A percentile compares a stretch with the other conserved stretches of the same genome.
Conservation (phyloP, 805 yeast species). For the Sugiyamaella boreocaroliniensis region DNA sequence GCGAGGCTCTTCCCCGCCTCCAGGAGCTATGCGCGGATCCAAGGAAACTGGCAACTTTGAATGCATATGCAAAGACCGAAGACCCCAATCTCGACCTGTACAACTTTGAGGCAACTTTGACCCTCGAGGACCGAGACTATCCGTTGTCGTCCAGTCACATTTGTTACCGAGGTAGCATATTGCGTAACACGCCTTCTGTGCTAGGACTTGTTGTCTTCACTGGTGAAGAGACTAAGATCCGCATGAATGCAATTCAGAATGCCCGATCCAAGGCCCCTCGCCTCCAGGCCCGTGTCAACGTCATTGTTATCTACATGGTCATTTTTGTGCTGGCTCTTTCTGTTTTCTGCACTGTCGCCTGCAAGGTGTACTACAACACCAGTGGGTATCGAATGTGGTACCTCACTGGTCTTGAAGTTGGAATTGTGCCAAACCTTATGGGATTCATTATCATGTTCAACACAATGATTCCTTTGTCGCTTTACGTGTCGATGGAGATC, state of each 20-base stretch:
- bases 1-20: slow-evolving; percentile 58
- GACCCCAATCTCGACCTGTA: slow-evolving; percentile 90
- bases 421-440: slow-evolving; percentile 85
- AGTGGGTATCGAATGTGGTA: slow-evolving; percentile 60
- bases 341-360: slow-evolving; percentile 75
- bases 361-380: slow-evolving; percentile 45
- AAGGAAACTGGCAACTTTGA: slow-evolving; percentile 34
- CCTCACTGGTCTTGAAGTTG: slow-evolving; percentile 62
- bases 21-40: slow-evolving; percentile 46
- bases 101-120: slow-evolving; percentile 70
- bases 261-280: slow-evolving; percentile 93
- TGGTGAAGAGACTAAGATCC: slow-evolving; percentile 91
- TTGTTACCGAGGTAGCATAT: slow-evolving; percentile 82
- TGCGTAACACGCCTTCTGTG: slow-evolving; percentile 72
- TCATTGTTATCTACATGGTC: slow-evolving; percentile 84
- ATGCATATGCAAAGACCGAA: slow-evolving; percentile 60
- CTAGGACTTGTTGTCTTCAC: slow-evolving; percentile 83
- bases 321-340: slow-evolving; percentile 66
- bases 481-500: slow-evolving; percentile 94
- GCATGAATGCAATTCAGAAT: slow-evolving; percentile 88
- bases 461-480: slow-evolving; percentile 88
- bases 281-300: slow-evolving; percentile 72
- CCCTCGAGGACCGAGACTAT: slow-evolving; percentile 35
- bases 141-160: slow-evolving; percentile 78
- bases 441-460: slow-evolving; percentile 96